These are phyloP conservation scores for Inga oerstediana DNA, from an alignment of 306 rosid species.

Conservation along the genomic window DNA sequence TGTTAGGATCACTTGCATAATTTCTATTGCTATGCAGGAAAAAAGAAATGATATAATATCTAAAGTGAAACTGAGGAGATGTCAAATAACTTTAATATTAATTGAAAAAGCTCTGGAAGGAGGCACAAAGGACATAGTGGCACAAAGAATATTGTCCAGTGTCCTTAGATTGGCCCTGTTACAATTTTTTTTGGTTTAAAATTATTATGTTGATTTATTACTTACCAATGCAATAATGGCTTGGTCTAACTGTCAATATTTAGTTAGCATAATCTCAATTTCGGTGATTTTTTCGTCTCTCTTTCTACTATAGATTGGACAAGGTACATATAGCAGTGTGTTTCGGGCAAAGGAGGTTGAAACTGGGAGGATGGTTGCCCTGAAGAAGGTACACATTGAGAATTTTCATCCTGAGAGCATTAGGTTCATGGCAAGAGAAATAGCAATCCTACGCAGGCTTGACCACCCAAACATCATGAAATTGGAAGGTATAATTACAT, in stretches of 20 bases:
- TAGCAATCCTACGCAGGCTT: constrained; percentile 80
- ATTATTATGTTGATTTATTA: constrained; percentile 23
- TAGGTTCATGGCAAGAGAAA: constrained; percentile 94
- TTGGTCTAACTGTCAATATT: constrained; percentile 19
- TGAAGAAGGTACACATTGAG: constrained; percentile 94
- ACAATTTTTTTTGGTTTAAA: constrained; percentile 2
- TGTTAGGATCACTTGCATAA: no score
- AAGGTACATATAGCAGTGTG: constrained; percentile 97
- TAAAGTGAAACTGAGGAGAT: not conserved
- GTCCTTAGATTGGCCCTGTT: not conserved
- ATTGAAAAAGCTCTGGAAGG: not conserved
- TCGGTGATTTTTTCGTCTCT: not conserved
- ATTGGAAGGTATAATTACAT: constrained; percentile 84
- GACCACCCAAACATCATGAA: constrained; percentile 98
- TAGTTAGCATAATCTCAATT: constrained; percentile 16
- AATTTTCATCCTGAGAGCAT: constrained; percentile 80
- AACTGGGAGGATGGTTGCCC: constrained; percentile 79
- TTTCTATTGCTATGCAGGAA: no score
- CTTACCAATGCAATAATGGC: constrained; percentile 1
- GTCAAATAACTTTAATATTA: no score
- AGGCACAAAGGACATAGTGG: not conserved
- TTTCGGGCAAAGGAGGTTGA: constrained; percentile 82
- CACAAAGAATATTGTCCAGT: not conserved
- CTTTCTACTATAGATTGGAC: constrained; percentile 67
- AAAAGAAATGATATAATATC: not conserved